Percentiles rank a stretch among this genome's conserved stretches.
phyloP scores from a whole-genome alignment of 371 early-diverging fungal species.

The Encephalitozoon intestinalis region DNA sequence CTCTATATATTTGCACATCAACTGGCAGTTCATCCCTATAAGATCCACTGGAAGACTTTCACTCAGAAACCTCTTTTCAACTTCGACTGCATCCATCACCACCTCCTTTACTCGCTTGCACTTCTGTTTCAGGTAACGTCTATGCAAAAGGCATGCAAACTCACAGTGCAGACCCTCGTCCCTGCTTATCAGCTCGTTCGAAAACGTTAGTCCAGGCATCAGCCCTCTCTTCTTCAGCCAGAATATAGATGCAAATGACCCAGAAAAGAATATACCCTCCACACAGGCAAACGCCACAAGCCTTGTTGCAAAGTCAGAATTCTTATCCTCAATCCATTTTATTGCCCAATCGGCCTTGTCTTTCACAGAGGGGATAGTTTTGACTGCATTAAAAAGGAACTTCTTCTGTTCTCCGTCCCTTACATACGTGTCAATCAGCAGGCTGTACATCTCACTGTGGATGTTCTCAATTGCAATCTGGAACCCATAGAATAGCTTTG shows the following conservation, averaged over 20 bases:
- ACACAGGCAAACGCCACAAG: conserved; percentile 96
- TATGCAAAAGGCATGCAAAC: conserved; percentile 92
- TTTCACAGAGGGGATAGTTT: conserved; percentile 87
- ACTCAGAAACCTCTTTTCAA: conserved; percentile 88
- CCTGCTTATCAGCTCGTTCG: conserved; percentile 93
- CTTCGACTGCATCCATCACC: conserved; percentile 74
- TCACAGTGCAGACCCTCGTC: conserved; percentile 99
- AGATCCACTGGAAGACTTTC: conserved; percentile 83
- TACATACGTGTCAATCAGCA: conserved; percentile 94
- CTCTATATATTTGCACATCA: conserved; percentile 96
- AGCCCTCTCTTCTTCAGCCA: conserved; percentile 99
- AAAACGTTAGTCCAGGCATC: conserved; percentile 97
- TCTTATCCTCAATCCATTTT: conserved; percentile 77
- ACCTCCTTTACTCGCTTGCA: conserved; percentile 68
- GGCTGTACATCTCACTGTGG: conserved; percentile 94
- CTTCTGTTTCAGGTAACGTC: conserved; percentile 69
- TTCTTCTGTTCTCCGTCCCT: conserved; percentile 75
- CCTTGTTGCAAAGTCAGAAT: conserved; percentile 80
- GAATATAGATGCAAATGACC: conserved; percentile 93
- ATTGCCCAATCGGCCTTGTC: conserved; percentile 97
- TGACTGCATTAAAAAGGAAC: conserved; percentile 85
- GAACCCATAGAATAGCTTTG: conserved; percentile 94
- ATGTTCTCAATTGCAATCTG: conserved; percentile 99
- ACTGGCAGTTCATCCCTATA: conserved; percentile 90
- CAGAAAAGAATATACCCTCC: conserved; percentile 98